A percentile compares a stretch with the other conserved stretches of the same genome.
phyloP scores from a whole-genome alignment of 176 grass and related monocot genomes.

The Carex myosuroides region DNA sequence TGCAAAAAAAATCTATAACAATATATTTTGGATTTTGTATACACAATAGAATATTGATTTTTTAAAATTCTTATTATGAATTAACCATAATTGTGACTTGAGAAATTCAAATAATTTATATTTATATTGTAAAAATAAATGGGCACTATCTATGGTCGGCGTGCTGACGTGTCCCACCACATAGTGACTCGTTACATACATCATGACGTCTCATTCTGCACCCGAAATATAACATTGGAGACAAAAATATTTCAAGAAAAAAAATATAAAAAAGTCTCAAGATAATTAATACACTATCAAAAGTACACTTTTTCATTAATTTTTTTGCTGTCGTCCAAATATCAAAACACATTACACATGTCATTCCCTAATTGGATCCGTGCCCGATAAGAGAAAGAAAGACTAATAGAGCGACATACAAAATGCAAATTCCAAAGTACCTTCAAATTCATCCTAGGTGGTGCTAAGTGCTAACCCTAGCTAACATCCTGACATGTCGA shows the following conservation, averaged over 20 bases:
- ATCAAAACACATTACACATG: neutral
- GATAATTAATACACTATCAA: neutral
- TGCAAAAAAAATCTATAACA: no score
- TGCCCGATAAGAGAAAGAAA: neutral
- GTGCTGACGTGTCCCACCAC: constrained; percentile 1
- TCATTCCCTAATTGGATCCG: neutral
- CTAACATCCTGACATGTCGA: neutral
- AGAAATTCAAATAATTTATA: neutral
- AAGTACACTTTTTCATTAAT: neutral
- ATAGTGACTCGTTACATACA: neutral
- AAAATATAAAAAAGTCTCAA: neutral
- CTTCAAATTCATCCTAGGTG: neutral
- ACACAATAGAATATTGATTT: neutral
- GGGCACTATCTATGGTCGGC: neutral
- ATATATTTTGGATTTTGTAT: neutral
- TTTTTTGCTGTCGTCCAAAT: neutral
- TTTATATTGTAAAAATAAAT: neutral
- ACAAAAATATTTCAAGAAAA: neutral
- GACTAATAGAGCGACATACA: neutral
- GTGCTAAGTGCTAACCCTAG: neutral
- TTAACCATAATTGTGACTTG: neutral
- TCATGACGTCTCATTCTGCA: neutral
- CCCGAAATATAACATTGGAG: neutral
- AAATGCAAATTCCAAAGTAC: neutral
- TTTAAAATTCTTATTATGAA: neutral